phyloP scores from a whole-genome alignment of 768 basidiomycete genomes.

The Suillus placidus region DNA sequence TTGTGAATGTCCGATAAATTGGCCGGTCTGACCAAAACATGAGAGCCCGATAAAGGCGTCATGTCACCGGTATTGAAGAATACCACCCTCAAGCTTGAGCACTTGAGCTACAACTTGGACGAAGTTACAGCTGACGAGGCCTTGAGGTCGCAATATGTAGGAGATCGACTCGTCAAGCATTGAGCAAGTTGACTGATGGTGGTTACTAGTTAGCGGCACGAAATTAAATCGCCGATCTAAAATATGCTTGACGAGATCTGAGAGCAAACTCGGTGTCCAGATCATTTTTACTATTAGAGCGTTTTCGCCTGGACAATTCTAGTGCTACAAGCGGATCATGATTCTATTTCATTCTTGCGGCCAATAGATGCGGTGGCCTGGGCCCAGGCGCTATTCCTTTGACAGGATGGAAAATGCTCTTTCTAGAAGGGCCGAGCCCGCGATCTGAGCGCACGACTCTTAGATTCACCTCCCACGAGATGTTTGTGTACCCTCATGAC shows the following conservation, averaged over 20 bases:
- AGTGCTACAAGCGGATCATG: not conserved
- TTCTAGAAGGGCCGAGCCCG: not conserved
- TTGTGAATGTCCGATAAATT: too few relatives aligned
- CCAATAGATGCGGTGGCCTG: not conserved
- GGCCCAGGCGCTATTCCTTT: not conserved
- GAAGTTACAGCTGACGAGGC: not conserved
- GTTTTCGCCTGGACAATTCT: not conserved
- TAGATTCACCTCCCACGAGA: not conserved
- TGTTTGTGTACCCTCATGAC: not conserved
- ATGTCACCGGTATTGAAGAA: not conserved
- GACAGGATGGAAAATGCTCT: not conserved
- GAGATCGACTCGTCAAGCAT: not conserved
- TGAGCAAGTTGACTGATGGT: not conserved
- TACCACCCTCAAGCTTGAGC: not conserved
- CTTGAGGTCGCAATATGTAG: not conserved
- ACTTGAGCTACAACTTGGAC: not conserved
- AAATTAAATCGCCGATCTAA: not conserved
- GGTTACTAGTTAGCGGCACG: not conserved
- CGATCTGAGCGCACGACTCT: slow-evolving; percentile 2
- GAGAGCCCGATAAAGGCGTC: not conserved
- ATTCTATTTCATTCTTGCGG: not conserved
- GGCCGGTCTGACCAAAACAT: not conserved
- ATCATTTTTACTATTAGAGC: not conserved
- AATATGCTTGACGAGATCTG: not conserved
- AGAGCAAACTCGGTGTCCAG: not conserved